A percentile compares a stretch with the other conserved stretches of the same genome.
Evolutionary conservation across 2,329 filamentous ascomycete genomes (phyloP).

Genomic region (Paracamarosporium sp.): DNA sequence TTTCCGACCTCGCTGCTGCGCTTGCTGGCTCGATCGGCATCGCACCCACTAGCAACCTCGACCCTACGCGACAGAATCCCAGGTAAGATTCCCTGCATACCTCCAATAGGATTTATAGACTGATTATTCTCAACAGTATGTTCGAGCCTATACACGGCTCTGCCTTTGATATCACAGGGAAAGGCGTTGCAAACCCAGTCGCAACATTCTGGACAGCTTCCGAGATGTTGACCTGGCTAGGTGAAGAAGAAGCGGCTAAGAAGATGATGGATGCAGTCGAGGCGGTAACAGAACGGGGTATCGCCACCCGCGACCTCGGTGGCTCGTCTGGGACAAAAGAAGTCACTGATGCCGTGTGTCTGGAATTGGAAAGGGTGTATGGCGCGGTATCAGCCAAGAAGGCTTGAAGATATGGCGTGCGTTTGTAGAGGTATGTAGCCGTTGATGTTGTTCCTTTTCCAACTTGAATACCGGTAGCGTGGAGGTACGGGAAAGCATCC

Average conservation of each 20-base stretch:
- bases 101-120: too few species aligned
- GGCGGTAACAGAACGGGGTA: constrained; percentile 58
- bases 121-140: constrained; percentile 67
- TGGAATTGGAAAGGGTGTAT: constrained; percentile 41
- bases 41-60: constrained; percentile 73
- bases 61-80: constrained; percentile 65
- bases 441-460: background rate
- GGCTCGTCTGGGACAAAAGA: constrained; percentile 52
- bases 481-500: too few species aligned
- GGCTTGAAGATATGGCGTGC: background rate
- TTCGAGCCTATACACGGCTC: constrained; percentile 68
- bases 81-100: too few species aligned
- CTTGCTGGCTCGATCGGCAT: constrained; percentile 76
- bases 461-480: background rate
- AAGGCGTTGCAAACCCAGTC: constrained; percentile 64
- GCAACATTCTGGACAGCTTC: constrained; percentile 66
- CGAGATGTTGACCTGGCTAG: constrained; percentile 66
- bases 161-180: constrained; percentile 65
- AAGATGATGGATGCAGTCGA: constrained; percentile 61
- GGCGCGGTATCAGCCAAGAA: background rate
- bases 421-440: background rate
- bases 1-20: constrained; percentile 74
- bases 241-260: constrained; percentile 59
- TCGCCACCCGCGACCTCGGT: constrained; percentile 63
- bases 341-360: constrained; percentile 52